These are phyloP conservation scores for Hypseocharis bilobata DNA, from an alignment of 441 rosid species.

Conservation along the genomic window DNA sequence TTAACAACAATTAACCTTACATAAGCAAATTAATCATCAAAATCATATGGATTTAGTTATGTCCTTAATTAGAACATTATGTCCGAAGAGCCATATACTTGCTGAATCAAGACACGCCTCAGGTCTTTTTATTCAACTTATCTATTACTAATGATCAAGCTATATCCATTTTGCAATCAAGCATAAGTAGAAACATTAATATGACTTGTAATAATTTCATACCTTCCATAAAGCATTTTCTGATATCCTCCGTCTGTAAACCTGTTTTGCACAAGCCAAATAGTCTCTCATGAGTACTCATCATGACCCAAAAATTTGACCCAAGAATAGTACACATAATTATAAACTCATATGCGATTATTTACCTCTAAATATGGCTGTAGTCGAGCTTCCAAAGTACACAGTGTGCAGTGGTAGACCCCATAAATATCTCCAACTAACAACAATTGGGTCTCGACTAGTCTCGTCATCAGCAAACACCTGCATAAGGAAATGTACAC, in stretches of 20 bases:
- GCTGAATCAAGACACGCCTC: too few species aligned
- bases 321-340: background rate
- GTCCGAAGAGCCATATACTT: too few species aligned
- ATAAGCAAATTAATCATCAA: too few species aligned
- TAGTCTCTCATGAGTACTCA: constrained; percentile 14
- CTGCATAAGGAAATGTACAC: constrained; percentile 31
- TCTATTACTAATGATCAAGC: too few species aligned
- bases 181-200: constrained; percentile 5
- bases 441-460: constrained; percentile 62
- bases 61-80: too few species aligned
- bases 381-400: constrained; percentile 78
- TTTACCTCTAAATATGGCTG: constrained; percentile 81
- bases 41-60: too few species aligned
- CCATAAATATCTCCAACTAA: constrained; percentile 71
- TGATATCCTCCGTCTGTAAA: constrained; percentile 63
- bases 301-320: constrained; percentile 9
- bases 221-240: constrained; percentile 88
- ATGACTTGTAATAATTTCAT: constrained; percentile 17
- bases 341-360: background rate
- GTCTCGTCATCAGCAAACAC: constrained; percentile 82
- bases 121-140: too few species aligned
- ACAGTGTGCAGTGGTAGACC: constrained; percentile 61
- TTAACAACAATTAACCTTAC: too few species aligned
- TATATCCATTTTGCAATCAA: background rate
- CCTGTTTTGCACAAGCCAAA: constrained; percentile 36